Evolutionary conservation across 768 basidiomycete species (phyloP), one percentile per base, ranked within the genome.

Genomic region (Mycena amicta): DNA sequence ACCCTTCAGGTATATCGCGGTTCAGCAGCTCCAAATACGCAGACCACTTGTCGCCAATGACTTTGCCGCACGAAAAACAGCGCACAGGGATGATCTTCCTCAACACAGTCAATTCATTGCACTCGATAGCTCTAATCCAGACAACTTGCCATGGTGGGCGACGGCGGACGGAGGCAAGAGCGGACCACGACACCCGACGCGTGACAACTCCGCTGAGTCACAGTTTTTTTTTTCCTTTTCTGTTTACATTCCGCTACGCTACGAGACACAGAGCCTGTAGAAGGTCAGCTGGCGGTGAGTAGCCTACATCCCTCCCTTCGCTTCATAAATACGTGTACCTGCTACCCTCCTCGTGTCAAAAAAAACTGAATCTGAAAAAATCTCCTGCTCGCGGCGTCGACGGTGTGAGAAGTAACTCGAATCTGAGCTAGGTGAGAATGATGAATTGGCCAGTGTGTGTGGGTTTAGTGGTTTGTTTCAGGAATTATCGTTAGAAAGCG

Each of bases 31-130:
- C 87, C 33, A 97, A 76, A 72, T 97, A 98, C 22, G 83, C 82
- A 57, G 85, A 89, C 95, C 96, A 98, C 64, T 97, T 92, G 79
- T 98, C 93, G 49, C 96, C 94, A 40, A 98, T 89, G 61, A 98
- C 95, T 74, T 98, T 98, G 45, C 96, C 96, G 69, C 94, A 96
- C 16, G 95, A 93, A 70, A 97, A 97, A 65, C 95, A 96, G 41
- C 95, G 87, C 6, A 98, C 92, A 46, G 95, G 95, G 63, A 97
- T 96, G 60, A 98, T 98, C 95, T 96, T 45, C 6, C 18, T 5
- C 16, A 20, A 18, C 31, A 37, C 3, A 4, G 47, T 30, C 25
- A 33, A 40, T 49, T 18, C 45, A 15, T 11, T 23, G 41, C 43
- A n/a, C 55, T n/a, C 5, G 25, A 11, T 26, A 25, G n/a, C 26